Percentiles rank a stretch among this genome's conserved stretches.
Conservation (phyloP, 768 basidiomycete species). For the Panaeolus cyanescens region DNA sequence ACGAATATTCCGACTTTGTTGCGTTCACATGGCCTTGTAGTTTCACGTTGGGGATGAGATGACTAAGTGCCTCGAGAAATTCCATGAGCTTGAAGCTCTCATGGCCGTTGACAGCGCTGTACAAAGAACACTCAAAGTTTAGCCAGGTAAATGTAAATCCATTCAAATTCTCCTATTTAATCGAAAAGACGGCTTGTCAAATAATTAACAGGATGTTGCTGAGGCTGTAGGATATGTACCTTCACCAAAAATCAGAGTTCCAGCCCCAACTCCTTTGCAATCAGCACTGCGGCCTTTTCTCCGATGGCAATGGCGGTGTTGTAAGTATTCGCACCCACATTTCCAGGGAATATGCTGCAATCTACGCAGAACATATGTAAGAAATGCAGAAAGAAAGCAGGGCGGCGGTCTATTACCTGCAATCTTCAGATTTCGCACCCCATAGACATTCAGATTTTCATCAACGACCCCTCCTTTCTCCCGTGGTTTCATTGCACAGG, state of each 20-base stretch:
- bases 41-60: too few species aligned
- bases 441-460: conserved; percentile 30
- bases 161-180: too few species aligned
- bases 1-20: too few species aligned
- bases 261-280: conserved; percentile 45
- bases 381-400: neutral
- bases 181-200: too few species aligned
- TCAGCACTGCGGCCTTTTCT: conserved; percentile 58
- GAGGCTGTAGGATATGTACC: too few species aligned
- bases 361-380: conserved; percentile 9
- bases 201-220: too few species aligned
- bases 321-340: conserved; percentile 38
- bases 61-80: too few species aligned
- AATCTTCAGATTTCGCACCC: conserved; percentile 26
- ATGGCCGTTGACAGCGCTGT: too few species aligned
- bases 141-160: too few species aligned
- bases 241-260: neutral
- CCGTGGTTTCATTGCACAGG: conserved; percentile 29
- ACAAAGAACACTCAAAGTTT: too few species aligned
- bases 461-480: conserved; percentile 25
- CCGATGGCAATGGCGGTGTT: conserved; percentile 44
- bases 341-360: conserved; percentile 29
- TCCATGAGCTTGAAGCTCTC: too few species aligned
- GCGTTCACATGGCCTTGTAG: too few species aligned
- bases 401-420: conserved; percentile 21